Evolutionary conservation across 2,329 filamentous ascomycete species (phyloP), one percentile per base, ranked within the genome.

Genomic region (Hypomyces rosellus): DNA sequence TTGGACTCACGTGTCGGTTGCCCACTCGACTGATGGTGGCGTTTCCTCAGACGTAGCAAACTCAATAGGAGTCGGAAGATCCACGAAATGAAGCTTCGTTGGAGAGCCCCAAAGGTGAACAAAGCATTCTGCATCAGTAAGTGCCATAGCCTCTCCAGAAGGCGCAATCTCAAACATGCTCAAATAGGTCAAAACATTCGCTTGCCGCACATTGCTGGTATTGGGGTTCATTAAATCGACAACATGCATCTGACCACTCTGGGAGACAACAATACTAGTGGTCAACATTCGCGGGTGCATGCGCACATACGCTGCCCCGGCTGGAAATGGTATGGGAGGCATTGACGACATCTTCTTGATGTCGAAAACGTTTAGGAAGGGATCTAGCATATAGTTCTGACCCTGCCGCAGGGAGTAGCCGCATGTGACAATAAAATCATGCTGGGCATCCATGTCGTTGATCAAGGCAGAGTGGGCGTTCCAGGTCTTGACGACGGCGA

Each of bases 261-360:
- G 89, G 3, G 92, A 96, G 25, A 91, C 85, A 45, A 99, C 89
- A 54, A 99, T 91, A 61, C 89, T 92, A 0, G 95, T 97, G 0
- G 93, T 96, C 16, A 90, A 86, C 80, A 99, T 88, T 60, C 90
- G 86, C 1, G 95, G 93, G 66, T 99, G 93, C 87, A 99, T 93
- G 52, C 93, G 85, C 39, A 96, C 91, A 71, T 90, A 95, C 34
- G 93, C 92, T 36, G 92, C 93, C 9, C 93, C 90, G 2, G 90
- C 86, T 51, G 93, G 92, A 58, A 86, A 99, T 0, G 93, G 89
- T 39, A 99, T 92, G 0, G 93, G 93, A 4, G 89, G 86, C 64
- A 96, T 81, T 18, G 90, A 89, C 15, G 82, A 80, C 72, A 96
- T 80, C 42, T 89, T 93, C 70, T 96, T 96, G 43, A 99, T 77